Evolutionary conservation across 225 moss, liverwort and hornwort species (phyloP).

Genomic region (Polytrichum formosum): DNA sequence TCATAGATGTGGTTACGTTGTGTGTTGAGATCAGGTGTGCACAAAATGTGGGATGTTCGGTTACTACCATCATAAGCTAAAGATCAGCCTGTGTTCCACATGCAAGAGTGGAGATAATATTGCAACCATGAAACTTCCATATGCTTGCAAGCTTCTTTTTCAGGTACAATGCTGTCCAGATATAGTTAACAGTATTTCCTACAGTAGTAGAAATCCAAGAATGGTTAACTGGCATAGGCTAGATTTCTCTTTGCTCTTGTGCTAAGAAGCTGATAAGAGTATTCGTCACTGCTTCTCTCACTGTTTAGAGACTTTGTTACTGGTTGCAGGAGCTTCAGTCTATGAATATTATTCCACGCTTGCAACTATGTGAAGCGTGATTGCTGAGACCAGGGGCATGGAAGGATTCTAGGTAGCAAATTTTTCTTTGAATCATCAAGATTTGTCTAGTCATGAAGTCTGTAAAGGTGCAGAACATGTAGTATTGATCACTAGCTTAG

Average conservation of each 20-base stretch:
- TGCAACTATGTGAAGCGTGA: slow-evolving; percentile 79
- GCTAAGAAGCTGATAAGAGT: no score
- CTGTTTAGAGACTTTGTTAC: no score
- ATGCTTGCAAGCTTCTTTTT: slow-evolving; percentile 98
- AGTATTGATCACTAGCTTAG: not conserved
- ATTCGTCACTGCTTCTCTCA: no score
- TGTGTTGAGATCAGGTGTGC: slow-evolving; percentile 62
- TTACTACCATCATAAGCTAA: slow-evolving; percentile 82
- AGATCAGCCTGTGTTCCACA: slow-evolving; percentile 73
- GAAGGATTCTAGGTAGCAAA: no score
- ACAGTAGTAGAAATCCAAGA: no score
- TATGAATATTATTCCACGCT: slow-evolving; percentile 91
- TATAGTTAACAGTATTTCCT: no score
- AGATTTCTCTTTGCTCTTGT: no score
- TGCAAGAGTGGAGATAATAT: slow-evolving; percentile 89
- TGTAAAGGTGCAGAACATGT: not conserved
- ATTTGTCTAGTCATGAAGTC: no score
- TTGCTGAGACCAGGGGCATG: no score
- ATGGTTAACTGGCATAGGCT: no score
- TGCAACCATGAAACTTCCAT: slow-evolving; percentile 99
- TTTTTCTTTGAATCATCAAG: no score
- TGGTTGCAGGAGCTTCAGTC: slow-evolving; percentile 88
- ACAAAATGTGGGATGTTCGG: slow-evolving; percentile 95
- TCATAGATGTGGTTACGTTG: no score
- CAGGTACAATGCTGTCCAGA: slow-evolving; percentile 38